phyloP scores from a whole-genome alignment of 306 rosid genomes.

The Pyrus bretschneideri region DNA sequence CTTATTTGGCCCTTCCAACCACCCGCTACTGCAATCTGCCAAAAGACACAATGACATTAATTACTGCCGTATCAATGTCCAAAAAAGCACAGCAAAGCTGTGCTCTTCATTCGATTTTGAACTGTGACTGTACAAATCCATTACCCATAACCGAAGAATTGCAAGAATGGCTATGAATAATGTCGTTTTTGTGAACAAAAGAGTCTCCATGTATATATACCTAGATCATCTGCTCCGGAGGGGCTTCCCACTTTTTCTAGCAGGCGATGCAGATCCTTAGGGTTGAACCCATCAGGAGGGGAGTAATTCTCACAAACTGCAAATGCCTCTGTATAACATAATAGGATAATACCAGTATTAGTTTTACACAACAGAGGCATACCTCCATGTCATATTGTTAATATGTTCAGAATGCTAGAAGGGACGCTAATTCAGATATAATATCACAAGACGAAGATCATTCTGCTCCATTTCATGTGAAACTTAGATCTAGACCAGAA shows the following conservation, averaged over 20 bases:
- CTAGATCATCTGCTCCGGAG: conserved; percentile 78
- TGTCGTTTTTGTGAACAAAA: background rate
- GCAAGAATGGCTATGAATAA: background rate
- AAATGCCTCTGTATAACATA: conserved; percentile 73
- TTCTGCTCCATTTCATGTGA: background rate
- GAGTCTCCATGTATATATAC: conserved; percentile 28
- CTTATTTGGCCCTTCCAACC: conserved; percentile 94
- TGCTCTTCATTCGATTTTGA: background rate
- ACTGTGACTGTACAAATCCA: background rate
- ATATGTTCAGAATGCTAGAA: background rate
- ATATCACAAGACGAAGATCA: background rate
- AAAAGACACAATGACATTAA: background rate
- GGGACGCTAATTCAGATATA: background rate
- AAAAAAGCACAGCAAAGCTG: background rate
- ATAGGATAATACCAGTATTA: conserved; percentile 5
- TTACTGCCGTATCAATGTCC: background rate
- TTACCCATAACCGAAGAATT: background rate
- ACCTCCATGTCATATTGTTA: background rate
- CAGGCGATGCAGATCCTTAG: conserved; percentile 72
- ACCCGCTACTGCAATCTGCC: conserved; percentile 93
- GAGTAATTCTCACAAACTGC: conserved; percentile 94
- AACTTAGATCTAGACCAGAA: background rate
- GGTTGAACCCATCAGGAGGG: conserved; percentile 90
- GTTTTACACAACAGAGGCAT: background rate
- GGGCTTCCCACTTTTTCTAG: conserved; percentile 98